These are phyloP conservation scores for Nakazawaea wyomingensis DNA, from an alignment of 805 yeast genomes.

Conservation along the genomic window DNA sequence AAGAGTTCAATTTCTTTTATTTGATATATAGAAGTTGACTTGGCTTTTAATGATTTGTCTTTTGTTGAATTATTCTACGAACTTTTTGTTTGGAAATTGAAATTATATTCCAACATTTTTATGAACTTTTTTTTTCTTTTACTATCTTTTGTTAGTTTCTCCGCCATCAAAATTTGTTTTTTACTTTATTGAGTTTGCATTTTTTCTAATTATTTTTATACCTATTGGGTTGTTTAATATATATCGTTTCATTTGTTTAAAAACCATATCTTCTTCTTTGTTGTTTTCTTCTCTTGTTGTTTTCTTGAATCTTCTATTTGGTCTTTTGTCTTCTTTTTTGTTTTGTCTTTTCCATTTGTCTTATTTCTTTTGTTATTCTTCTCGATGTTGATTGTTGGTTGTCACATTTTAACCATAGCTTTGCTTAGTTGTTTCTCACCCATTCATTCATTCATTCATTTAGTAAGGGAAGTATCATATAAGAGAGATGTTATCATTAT, in stretches of 20 bases:
- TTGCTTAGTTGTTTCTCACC: too few species aligned
- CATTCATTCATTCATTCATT: neutral
- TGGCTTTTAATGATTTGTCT: too few species aligned
- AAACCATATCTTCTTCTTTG: neutral
- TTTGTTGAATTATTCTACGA: too few species aligned
- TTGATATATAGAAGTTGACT: too few species aligned
- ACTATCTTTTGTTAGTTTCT: neutral
- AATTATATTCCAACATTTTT: too few species aligned
- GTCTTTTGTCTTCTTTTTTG: neutral
- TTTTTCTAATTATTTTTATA: constrained; percentile 2
- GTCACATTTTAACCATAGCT: neutral
- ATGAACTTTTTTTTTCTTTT: constrained; percentile 10
- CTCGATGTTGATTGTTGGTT: neutral
- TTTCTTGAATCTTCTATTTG: neutral
- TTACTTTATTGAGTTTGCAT: constrained; percentile 2
- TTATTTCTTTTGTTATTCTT: neutral
- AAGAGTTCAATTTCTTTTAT: too few species aligned
- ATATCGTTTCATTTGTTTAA: constrained; percentile 4
- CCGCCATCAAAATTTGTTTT: neutral
- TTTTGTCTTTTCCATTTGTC: neutral
- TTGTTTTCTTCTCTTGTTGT: neutral
- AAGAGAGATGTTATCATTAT: too few species aligned
- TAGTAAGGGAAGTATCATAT: too few species aligned
- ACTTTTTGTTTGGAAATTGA: too few species aligned
- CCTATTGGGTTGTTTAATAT: constrained; percentile 8